These are phyloP conservation scores for Crocinoboletus sp. DNA, from an alignment of 1,284 basidiomycete genomes.

Conservation along the genomic window DNA sequence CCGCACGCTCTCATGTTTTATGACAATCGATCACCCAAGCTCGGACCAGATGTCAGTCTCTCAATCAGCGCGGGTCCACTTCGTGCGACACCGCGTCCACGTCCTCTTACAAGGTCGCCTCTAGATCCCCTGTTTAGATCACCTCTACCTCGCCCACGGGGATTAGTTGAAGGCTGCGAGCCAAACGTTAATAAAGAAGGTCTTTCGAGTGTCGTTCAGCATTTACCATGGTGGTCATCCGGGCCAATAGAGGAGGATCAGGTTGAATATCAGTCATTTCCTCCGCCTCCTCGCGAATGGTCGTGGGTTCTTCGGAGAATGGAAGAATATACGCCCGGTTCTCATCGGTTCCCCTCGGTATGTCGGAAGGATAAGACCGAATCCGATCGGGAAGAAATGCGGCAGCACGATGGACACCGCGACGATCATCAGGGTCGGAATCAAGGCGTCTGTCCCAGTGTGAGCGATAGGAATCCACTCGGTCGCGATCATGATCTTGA, in stretches of 20 bases:
- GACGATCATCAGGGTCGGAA: conserved; percentile 17
- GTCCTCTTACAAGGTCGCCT: conserved; percentile 22
- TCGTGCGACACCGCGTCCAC: conserved; percentile 20
- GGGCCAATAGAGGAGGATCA: conserved; percentile 24
- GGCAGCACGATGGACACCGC: conserved; percentile 4
- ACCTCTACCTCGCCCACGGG: conserved; percentile 24
- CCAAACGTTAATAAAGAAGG: conserved; percentile 1
- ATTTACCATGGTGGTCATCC: conserved; percentile 25
- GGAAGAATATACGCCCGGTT: background rate
- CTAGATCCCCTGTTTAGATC: conserved; percentile 16
- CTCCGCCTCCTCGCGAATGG: no score
- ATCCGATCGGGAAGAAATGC: conserved; percentile 8
- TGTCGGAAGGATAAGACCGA: conserved; percentile 9
- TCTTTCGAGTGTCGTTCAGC: background rate
- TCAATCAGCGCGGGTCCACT: conserved; percentile 16
- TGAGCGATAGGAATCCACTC: conserved; percentile 9
- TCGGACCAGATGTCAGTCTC: conserved; percentile 16
- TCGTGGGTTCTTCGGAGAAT: background rate
- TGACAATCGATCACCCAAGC: conserved; percentile 19
- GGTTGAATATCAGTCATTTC: conserved; percentile 14
- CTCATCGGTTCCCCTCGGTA: conserved; percentile 10
- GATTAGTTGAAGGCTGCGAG: conserved; percentile 10
- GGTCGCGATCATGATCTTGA: conserved; percentile 12
- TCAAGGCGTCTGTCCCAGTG: conserved; percentile 13
- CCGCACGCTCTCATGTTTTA: no score